Conservation (phyloP, 805 yeast genomes). For the Saccharomycopsis fermentans region DNA sequence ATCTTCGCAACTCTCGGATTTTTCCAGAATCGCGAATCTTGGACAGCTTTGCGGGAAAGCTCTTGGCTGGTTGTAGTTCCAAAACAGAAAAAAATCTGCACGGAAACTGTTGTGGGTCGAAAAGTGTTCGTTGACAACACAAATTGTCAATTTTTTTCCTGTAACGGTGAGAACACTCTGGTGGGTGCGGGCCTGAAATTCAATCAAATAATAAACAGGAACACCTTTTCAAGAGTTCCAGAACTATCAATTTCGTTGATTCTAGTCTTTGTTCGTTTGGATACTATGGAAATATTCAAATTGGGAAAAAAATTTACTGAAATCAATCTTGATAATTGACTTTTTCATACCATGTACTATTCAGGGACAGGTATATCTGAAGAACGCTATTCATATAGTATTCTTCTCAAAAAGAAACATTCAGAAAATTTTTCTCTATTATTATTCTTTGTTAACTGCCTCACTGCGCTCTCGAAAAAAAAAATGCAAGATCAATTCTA, state of each 20-base stretch:
- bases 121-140: too few relatives aligned
- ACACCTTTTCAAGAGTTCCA: neutral
- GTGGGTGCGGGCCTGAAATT: too few relatives aligned
- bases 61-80: too few relatives aligned
- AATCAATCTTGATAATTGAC: neutral
- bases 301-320: neutral
- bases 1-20: too few relatives aligned
- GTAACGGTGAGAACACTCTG: too few relatives aligned
- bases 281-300: neutral
- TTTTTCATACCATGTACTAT: too few relatives aligned
- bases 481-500: neutral
- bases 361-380: neutral
- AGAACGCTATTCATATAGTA: neutral
- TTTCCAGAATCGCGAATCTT: too few relatives aligned
- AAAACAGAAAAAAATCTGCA: too few relatives aligned
- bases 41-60: too few relatives aligned
- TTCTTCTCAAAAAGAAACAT: neutral
- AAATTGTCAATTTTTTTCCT: too few relatives aligned
- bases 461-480: neutral
- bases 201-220: neutral
- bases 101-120: too few relatives aligned
- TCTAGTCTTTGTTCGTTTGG: neutral
- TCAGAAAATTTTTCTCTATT: neutral
- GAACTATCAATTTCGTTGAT: neutral
- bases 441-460: neutral